A percentile compares a stretch with the other conserved stretches of the same genome.
phyloP scores from a whole-genome alignment of 192 early-diverging fungal genomes.

The Mortierella alpina region DNA sequence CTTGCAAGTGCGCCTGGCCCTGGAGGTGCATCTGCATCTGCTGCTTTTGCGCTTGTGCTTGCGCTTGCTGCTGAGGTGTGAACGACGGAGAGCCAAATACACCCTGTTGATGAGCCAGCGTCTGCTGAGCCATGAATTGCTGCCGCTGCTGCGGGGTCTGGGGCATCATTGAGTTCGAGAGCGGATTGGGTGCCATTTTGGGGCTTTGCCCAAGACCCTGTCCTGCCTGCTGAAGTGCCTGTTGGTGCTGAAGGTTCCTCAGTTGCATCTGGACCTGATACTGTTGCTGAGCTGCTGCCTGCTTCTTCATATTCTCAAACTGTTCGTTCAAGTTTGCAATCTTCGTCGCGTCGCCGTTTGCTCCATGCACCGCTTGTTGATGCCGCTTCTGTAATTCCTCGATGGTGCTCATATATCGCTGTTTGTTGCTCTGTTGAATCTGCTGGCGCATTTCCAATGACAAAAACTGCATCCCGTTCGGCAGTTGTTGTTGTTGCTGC shows the following conservation, averaged over 20 bases:
- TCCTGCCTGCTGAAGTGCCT: constrained; percentile 29
- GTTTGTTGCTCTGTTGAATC: constrained; percentile 38
- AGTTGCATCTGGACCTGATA: constrained; percentile 27
- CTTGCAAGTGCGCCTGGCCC: neutral
- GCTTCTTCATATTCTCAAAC: constrained; percentile 48
- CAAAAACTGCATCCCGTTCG: constrained; percentile 14
- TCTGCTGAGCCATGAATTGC: constrained; percentile 26
- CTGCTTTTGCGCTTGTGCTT: constrained; percentile 23
- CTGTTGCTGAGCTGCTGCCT: constrained; percentile 29
- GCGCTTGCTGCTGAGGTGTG: constrained; percentile 41
- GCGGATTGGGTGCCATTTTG: constrained; percentile 13
- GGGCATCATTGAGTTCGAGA: constrained; percentile 20
- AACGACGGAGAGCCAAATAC: constrained; percentile 26
- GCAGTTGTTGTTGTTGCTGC: constrained; percentile 25
- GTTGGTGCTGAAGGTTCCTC: constrained; percentile 25
- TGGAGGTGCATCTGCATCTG: constrained; percentile 11
- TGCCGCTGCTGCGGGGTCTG: constrained; percentile 44
- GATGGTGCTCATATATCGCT: constrained; percentile 34
- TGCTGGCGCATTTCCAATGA: constrained; percentile 41
- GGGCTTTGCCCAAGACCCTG: constrained; percentile 31
- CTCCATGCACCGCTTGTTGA: constrained; percentile 36
- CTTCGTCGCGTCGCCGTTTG: constrained; percentile 28
- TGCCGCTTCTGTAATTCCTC: constrained; percentile 44
- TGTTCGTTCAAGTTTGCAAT: constrained; percentile 39
- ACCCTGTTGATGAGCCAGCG: constrained; percentile 30